A percentile compares a stretch with the other conserved stretches of the same genome.
Evolutionary conservation across 805 yeast species (phyloP).

Genomic region (Wickerhamomyces xylosicus): DNA sequence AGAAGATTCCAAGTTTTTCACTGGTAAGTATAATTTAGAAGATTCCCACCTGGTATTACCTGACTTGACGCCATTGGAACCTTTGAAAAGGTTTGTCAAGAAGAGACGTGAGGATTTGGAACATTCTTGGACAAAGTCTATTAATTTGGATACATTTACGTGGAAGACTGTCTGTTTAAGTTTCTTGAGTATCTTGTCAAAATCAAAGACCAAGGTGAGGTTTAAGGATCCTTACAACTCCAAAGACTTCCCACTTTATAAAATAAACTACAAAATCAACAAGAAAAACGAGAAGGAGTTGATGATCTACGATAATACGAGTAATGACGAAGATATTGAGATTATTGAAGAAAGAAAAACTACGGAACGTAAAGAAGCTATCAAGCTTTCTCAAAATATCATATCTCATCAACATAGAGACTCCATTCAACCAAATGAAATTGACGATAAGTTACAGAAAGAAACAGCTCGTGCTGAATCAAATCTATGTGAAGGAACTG

Average conservation of each 20-base stretch:
- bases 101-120: slow-evolving; percentile 3
- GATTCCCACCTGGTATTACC: slow-evolving; percentile 3
- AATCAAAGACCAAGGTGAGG: slow-evolving; percentile 22
- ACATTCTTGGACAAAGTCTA: slow-evolving; percentile 5
- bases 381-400: background rate
- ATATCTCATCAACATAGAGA: background rate
- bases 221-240: slow-evolving; percentile 42
- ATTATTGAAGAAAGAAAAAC: background rate
- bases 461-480: too few relatives aligned
- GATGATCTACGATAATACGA: too few relatives aligned
- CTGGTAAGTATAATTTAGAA: background rate
- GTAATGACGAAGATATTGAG: background rate
- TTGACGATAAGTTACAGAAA: too few relatives aligned
- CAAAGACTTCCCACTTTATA: slow-evolving; percentile 37
- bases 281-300: background rate
- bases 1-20: too few relatives aligned
- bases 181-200: slow-evolving; percentile 24
- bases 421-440: background rate
- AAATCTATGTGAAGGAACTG: too few relatives aligned
- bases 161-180: slow-evolving; percentile 21
- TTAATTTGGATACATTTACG: slow-evolving; percentile 13
- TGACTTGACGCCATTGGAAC: slow-evolving; percentile 10
- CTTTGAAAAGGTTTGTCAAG: slow-evolving; percentile 8
- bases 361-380: background rate
- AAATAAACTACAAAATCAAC: slow-evolving; percentile 20